These are phyloP conservation scores for Fusarium siculi DNA, from an alignment of 2,329 filamentous ascomycete genomes.

Conservation along the genomic window DNA sequence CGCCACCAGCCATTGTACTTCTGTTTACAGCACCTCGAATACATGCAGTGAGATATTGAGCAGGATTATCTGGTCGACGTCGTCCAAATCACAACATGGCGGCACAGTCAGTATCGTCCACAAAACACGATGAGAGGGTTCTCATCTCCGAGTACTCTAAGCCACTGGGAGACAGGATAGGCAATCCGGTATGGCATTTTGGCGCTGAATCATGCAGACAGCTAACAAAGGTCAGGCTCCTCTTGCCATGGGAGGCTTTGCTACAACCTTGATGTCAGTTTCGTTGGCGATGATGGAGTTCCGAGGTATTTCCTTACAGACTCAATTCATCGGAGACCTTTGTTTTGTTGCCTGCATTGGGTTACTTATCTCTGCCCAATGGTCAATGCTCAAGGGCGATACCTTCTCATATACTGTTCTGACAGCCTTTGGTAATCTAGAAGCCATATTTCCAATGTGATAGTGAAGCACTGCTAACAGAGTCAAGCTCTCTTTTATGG, in stretches of 20 bases:
- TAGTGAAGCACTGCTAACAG: not conserved
- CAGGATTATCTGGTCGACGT: not conserved
- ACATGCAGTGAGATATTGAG: not conserved
- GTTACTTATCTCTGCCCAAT: conserved; percentile 43
- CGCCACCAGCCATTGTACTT: not conserved
- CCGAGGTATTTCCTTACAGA: conserved; percentile 39
- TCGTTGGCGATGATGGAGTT: conserved; percentile 44
- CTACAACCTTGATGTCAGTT: conserved; percentile 39
- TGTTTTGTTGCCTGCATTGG: conserved; percentile 43
- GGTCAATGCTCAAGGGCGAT: conserved; percentile 41
- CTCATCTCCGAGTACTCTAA: not conserved
- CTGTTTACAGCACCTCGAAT: not conserved
- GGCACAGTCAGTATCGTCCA: not conserved
- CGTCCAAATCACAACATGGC: not conserved
- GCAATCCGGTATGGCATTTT: conserved; percentile 13
- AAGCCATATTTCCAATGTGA: not conserved
- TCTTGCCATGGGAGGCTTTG: conserved; percentile 44
- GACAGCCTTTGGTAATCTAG: conserved; percentile 39
- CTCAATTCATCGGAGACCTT: conserved; percentile 42
- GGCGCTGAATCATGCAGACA: not conserved
- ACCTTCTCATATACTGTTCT: conserved; percentile 45
- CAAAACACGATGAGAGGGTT: conserved; percentile 3
- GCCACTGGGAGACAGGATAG: conserved; percentile 2
- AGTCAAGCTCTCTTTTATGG: conserved; percentile 42
- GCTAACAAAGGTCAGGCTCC: conserved; percentile 17